Percentiles rank a stretch among this genome's conserved stretches.
These are phyloP conservation scores for Halophytophthora batemanensis DNA, from an alignment of 352 stramenopile genomes.

Conservation along the genomic window DNA sequence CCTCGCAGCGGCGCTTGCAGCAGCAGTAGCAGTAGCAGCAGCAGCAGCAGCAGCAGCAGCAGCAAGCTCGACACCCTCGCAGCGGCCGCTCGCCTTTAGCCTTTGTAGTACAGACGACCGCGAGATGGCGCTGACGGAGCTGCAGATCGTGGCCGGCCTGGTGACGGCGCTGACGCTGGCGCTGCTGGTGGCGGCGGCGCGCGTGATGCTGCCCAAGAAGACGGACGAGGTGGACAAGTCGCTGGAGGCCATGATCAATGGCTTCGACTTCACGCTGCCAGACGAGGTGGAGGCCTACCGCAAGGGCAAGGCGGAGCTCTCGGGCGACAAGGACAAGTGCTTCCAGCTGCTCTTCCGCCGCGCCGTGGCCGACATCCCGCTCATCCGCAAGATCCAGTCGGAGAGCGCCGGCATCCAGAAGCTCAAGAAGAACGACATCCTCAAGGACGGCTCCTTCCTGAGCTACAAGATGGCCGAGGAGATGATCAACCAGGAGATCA, in stretches of 20 bases:
- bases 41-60: too few relatives aligned
- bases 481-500: slow-evolving; percentile 87
- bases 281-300: slow-evolving; percentile 80
- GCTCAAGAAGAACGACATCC: slow-evolving; percentile 86
- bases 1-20: neutral
- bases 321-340: slow-evolving; percentile 59
- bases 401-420: slow-evolving; percentile 82
- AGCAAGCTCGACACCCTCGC: too few relatives aligned
- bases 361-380: slow-evolving; percentile 76
- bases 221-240: slow-evolving; percentile 69
- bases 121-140: slow-evolving; percentile 53
- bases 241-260: slow-evolving; percentile 87
- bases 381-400: slow-evolving; percentile 88
- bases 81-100: neutral
- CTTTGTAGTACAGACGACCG: slow-evolving; percentile 6
- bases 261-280: slow-evolving; percentile 84
- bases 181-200: slow-evolving; percentile 61
- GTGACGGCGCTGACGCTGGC: slow-evolving; percentile 57
- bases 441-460: slow-evolving; percentile 85
- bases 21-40: too few relatives aligned
- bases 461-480: slow-evolving; percentile 88
- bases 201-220: slow-evolving; percentile 71
- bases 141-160: slow-evolving; percentile 67
- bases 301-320: slow-evolving; percentile 61
- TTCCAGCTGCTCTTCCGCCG: slow-evolving; percentile 85